Conservation (phyloP, 2,329 filamentous ascomycete species). For the Colletotrichum tropicicola region DNA sequence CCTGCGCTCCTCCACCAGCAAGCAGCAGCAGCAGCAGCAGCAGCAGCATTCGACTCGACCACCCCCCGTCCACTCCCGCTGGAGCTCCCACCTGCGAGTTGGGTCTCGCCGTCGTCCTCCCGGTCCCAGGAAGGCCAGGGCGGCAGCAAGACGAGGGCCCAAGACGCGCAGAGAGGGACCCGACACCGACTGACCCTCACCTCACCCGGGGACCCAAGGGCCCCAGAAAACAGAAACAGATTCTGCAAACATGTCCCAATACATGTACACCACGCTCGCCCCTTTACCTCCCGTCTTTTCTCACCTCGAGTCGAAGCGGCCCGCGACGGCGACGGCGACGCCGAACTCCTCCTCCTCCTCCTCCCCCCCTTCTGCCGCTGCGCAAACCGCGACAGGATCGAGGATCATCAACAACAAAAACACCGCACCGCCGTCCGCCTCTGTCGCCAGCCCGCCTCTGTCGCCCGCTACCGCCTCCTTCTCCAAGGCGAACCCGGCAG, state of each 20-base stretch:
- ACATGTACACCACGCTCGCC: slow-evolving; percentile 32
- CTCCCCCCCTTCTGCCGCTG: background rate
- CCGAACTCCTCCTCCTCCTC: slow-evolving; percentile 1
- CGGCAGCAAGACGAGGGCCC: background rate
- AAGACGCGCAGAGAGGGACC: slow-evolving; percentile 9
- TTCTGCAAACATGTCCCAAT: slow-evolving; percentile 30
- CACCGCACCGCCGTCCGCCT: slow-evolving; percentile 19
- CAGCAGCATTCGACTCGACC: background rate
- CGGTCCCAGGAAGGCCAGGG: slow-evolving; percentile 23
- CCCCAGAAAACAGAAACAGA: slow-evolving; percentile 21
- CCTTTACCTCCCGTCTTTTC: slow-evolving; percentile 30
- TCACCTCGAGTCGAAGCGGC: slow-evolving; percentile 15
- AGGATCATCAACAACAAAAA: background rate
- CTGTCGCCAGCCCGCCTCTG: slow-evolving; percentile 39
- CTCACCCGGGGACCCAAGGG: slow-evolving; percentile 11
- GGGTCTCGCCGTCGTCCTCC: slow-evolving; percentile 23
- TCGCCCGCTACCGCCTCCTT: slow-evolving; percentile 32
- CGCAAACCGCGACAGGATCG: background rate
- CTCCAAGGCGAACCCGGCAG: slow-evolving; percentile 13
- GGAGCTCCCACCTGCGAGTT: slow-evolving; percentile 17
- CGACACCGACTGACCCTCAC: background rate
- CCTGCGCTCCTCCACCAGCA: background rate
- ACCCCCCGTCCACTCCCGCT: slow-evolving; percentile 2
- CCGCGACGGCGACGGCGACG: slow-evolving; percentile 17
- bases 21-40: background rate